Conservation (phyloP, 768 basidiomycete genomes). For the Lactifluus hygrophoroides region DNA sequence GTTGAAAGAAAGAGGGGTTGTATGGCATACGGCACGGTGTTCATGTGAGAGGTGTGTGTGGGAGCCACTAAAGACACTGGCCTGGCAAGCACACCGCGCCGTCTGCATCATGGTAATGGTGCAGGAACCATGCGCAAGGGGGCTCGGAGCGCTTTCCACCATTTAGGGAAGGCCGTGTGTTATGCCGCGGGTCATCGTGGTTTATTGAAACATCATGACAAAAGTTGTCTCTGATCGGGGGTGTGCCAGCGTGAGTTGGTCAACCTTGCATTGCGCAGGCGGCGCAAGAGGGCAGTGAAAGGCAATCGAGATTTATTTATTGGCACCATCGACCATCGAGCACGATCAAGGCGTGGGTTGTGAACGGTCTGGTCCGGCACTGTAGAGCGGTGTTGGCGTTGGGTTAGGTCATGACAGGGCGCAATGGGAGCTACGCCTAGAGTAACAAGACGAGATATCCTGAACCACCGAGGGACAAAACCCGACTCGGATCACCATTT, state of each 20-base stretch:
- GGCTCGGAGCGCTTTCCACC: background rate
- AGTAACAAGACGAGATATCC: too few species aligned
- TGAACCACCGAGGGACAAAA: too few species aligned
- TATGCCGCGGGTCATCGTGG: background rate
- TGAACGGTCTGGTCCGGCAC: too few species aligned
- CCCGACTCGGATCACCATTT: too few species aligned
- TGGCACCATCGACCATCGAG: too few species aligned
- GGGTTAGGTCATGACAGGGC: too few species aligned
- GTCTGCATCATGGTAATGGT: constrained; percentile 13
- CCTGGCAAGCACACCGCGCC: background rate
- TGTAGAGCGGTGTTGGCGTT: too few species aligned
- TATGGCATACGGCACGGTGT: background rate
- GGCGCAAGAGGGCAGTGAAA: background rate
- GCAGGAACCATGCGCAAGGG: constrained; percentile 5
- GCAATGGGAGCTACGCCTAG: too few species aligned
- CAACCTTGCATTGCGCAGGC: too few species aligned
- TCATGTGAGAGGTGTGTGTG: constrained; percentile 5
- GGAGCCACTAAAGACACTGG: too few species aligned
- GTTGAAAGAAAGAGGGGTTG: background rate
- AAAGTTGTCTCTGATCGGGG: too few species aligned
- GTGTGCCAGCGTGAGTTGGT: too few species aligned
- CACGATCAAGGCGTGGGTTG: background rate
- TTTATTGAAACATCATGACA: background rate
- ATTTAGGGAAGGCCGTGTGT: background rate
- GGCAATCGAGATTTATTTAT: constrained; percentile 3